phyloP scores from a whole-genome alignment of 1,284 basidiomycete genomes.

The Rhodotorula sp. region DNA sequence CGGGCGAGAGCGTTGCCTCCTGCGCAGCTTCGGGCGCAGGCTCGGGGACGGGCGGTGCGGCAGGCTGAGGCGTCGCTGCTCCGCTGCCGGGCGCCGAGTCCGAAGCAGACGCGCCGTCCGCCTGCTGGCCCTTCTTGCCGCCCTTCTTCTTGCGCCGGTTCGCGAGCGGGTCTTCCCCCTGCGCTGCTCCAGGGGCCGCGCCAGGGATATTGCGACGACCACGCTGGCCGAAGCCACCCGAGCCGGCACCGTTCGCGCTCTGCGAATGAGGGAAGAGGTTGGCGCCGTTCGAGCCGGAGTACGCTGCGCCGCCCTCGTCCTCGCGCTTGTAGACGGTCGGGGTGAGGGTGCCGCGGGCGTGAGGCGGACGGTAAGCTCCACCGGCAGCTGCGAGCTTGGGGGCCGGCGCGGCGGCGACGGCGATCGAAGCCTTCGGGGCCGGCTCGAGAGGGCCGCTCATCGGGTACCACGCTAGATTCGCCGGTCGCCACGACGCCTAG shows the following conservation, averaged over 20 bases:
- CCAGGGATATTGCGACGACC: slow-evolving; percentile 31
- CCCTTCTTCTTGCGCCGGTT: slow-evolving; percentile 40
- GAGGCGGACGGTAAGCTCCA: slow-evolving; percentile 86
- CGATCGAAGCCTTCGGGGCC: slow-evolving; percentile 68
- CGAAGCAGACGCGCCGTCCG: neutral
- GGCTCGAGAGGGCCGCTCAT: slow-evolving; percentile 73
- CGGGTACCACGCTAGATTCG: slow-evolving; percentile 61
- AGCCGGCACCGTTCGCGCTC: slow-evolving; percentile 29
- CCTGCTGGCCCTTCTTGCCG: slow-evolving; percentile 25
- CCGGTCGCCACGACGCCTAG: slow-evolving; percentile 73
- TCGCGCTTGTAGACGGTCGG: slow-evolving; percentile 83
- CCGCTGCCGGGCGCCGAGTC: slow-evolving; percentile 48
- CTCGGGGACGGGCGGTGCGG: neutral
- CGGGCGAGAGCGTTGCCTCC: slow-evolving; percentile 52
- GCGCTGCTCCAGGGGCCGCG: slow-evolving; percentile 18
- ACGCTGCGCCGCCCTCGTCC: slow-evolving; percentile 66
- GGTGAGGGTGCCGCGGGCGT: slow-evolving; percentile 79
- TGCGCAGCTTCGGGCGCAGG: slow-evolving; percentile 9
- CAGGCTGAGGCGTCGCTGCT: slow-evolving; percentile 59
- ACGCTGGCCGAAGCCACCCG: slow-evolving; percentile 16
- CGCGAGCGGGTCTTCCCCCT: slow-evolving; percentile 28
- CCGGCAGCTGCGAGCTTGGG: slow-evolving; percentile 56
- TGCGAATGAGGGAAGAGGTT: slow-evolving; percentile 36
- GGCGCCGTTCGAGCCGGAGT: slow-evolving; percentile 33
- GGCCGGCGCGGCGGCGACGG: slow-evolving; percentile 54